Base-by-base conservation (phyloP, 140 eudicot species). In the Flaveria floridana region DNA sequence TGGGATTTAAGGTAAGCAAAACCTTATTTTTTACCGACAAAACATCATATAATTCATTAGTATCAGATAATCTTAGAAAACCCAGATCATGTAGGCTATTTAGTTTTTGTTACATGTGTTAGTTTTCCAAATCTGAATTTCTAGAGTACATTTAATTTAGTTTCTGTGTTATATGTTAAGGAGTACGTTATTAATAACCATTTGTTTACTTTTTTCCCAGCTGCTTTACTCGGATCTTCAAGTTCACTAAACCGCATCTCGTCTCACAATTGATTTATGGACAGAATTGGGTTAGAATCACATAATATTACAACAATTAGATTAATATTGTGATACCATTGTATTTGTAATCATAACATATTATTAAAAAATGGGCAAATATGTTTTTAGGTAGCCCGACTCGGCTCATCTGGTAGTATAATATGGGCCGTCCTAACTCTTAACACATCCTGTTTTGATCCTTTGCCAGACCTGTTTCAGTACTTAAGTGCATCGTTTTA, bases 221-320 rank as follows among this genome's bases (percentile, higher is more conserved):
- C 82, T 84, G 90, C 73, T 94, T 94, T 85, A 94, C 99, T 70
- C 91, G 99, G 77, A 87, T 90, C 81, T 94, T 90, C 99, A 94
- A 90, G 89, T 94, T 90, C 87, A 86, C 83, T 83, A 94, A 80
- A 79, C 83, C 89, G 47, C 85, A 90, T 78, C 7, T 84, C 15
- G 72, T 86, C 65, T 88, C 99, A 34, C 82, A 88, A 86, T 12
- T 88, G 74, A 53, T 94, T 21, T 83, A 88, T 67, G 97, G 96
- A 64, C 85, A 87, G 65, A 87, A 79, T 77, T 94, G 99, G 99
- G 99, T 94, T 88, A 86, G 79, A 57, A 28, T 30, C 50, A 65
- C 42, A 16, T 48, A 4, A 26, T 57, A 41, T 64, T 15, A 15
- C 59, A 64, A 37, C 50, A 34, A 30, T 34, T 64, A 64, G 26